Evolutionary conservation across 2,329 filamentous ascomycete species (phyloP), one percentile per base, ranked within the genome.

Genomic region (Xylariaceae sp.): DNA sequence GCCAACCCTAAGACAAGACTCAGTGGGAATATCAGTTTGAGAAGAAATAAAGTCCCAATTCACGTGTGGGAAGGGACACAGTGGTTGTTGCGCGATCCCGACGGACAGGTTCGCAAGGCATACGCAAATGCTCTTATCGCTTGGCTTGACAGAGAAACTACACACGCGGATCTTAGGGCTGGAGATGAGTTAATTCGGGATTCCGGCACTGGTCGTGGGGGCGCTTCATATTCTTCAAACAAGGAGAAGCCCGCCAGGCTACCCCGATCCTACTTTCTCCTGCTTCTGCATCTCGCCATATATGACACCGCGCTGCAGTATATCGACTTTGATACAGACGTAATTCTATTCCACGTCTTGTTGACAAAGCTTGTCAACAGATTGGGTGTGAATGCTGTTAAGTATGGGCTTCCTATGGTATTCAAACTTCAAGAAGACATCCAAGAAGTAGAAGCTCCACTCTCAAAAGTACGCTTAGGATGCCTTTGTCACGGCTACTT

Each of bases 51-150:
- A 39, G 88, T 95, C 0, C 85, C 88, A 0, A 78, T 95, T 8
- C 81, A 88, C 51, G 87, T 92, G 0, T 99, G 94, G 94, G 92
- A 97, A 70, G 90, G 89, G n/a, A 96, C 92, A 0, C 90, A 96
- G 57, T 96, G 90, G 89, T 81, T 97, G 42, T 74, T 97, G 18
- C 85, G 88, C 36, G 92, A 96, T 65, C 79, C 83, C 0, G 86
- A 92, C 63, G 83, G 83, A 30, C 79, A 83, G 30, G 91, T 97
- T 32, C 84, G 92, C 50, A 86, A 86, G 67, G 89, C 91, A 0
- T 99, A 97, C 63, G 83, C 86, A 6, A 89, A 95, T 69, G 88
- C 90, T 4, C 71, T 97, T 15, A 70, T 89, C 39, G 88, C 88
- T 0, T 99, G 92, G 91, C 76, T 96, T 49, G 83, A 87, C 53